Percentiles rank a stretch among this genome's conserved stretches.
phyloP scores from a whole-genome alignment of 176 grass and related monocot species.

The Canna indica region DNA sequence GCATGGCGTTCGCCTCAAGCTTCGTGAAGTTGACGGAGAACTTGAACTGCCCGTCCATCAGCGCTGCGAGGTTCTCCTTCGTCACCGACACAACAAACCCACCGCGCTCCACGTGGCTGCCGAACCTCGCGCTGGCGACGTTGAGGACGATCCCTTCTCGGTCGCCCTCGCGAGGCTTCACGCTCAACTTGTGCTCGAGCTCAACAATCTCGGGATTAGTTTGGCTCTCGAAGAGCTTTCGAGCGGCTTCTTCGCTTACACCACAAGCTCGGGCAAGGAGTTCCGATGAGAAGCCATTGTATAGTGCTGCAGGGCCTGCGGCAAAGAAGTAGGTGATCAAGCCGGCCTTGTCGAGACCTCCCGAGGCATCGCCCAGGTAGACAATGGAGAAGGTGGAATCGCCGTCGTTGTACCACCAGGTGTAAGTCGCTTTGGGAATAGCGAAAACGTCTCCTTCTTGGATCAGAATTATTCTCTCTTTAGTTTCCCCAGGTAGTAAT shows the following conservation, averaged over 20 bases:
- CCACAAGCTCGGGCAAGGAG: no score
- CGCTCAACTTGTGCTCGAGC: background rate
- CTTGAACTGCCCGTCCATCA: background rate
- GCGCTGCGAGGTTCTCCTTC: background rate
- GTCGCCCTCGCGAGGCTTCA: conserved; percentile 14
- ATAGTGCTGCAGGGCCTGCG: no score
- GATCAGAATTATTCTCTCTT: no score
- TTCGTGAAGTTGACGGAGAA: conserved; percentile 10
- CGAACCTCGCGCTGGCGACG: background rate
- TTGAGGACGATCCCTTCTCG: conserved; percentile 15
- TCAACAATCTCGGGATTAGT: background rate
- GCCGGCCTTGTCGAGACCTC: conserved; percentile 16
- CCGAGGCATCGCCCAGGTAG: conserved; percentile 22
- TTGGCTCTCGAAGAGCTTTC: conserved; percentile 16
- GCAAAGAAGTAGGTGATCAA: no score
- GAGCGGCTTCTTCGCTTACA: background rate
- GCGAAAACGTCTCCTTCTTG: conserved; percentile 15
- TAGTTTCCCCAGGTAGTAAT: no score
- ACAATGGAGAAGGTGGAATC: conserved; percentile 1
- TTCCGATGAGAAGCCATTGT: no score
- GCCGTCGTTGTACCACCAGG: conserved; percentile 34
- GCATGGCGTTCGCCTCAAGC: conserved; percentile 7
- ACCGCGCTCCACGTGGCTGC: background rate
- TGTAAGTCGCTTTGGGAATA: conserved; percentile 17
- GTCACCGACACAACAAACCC: conserved; percentile 7